Evolutionary conservation across 164 flowering plant genomes (phyloP), one percentile per base, ranked within the genome.

Genomic region (Malania oleifera): DNA sequence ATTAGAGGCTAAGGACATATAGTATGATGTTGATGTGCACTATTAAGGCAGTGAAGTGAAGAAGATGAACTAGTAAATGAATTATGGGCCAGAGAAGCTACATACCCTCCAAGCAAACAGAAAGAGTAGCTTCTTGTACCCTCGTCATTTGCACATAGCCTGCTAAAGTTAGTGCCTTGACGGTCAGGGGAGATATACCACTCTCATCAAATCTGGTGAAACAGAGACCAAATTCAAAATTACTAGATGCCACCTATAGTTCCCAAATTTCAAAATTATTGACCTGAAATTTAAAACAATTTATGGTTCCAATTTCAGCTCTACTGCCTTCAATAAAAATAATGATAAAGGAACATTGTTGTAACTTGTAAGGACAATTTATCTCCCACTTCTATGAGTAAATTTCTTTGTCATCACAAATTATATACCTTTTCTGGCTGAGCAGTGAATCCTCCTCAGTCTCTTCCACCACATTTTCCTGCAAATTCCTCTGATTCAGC

Each of bases 51-150:
- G n/a, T n/a, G n/a, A n/a, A n/a, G n/a, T n/a, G n/a, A n/a, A n/a
- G n/a, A n/a, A n/a, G n/a, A n/a, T n/a, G n/a, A n/a, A n/a, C n/a
- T n/a, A n/a, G n/a, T n/a, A n/a, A n/a, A n/a, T n/a, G n/a, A n/a
- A n/a, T n/a, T n/a, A n/a, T n/a, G n/a, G n/a, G n/a, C n/a, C n/a
- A n/a, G n/a, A n/a, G n/a, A 17, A 57, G 27, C 24, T 18, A 66
- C 72, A 54, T 75, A 89, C 96, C 96, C 35, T 82, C 90, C 61
- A 88, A 82, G 66, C 75, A 77, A 67, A 58, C 74, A 67, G 86
- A 60, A 54, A 90, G 73, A 40, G 93, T 77, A 31, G 95, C 90
- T 68, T 85, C 97, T 64, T 91, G 99, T 28, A 95, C 96, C 65
- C 59, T 75, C 28, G 97, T 95, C 97, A 91, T 82, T 60, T 79